Conservation (phyloP, 2,329 filamentous ascomycete genomes). For the Fusarium sp. region DNA sequence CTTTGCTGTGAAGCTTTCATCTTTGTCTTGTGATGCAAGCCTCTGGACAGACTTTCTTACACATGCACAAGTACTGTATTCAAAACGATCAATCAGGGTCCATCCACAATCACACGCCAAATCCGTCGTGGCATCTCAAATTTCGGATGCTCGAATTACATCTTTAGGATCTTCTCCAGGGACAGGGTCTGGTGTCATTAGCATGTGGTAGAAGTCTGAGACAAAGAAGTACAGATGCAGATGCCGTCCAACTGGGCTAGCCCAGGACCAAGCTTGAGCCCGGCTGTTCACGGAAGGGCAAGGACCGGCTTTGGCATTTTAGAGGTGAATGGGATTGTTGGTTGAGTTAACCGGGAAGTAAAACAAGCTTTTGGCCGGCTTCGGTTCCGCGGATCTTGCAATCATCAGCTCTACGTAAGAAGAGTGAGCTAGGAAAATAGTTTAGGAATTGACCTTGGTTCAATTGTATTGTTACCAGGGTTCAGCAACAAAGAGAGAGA, state of each 20-base stretch:
- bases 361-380: constrained; percentile 29
- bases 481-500: neutral
- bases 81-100: constrained; percentile 26
- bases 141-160: neutral
- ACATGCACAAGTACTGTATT: neutral
- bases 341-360: constrained; percentile 5
- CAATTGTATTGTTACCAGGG: constrained; percentile 5
- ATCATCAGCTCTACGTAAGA: constrained; percentile 5
- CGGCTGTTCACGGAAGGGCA: constrained; percentile 24
- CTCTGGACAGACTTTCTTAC: neutral
- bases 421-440: neutral
- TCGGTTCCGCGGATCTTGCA: constrained; percentile 14
- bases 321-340: constrained; percentile 4
- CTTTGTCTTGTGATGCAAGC: constrained; percentile 8
- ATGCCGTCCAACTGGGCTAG: constrained; percentile 4
- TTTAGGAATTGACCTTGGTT: neutral
- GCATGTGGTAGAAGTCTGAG: constrained; percentile 39
- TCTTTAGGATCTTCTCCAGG: constrained; percentile 9
- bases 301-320: constrained; percentile 14
- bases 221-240: constrained; percentile 21
- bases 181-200: constrained; percentile 36
- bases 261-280: neutral
- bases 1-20: neutral
- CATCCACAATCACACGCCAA: constrained; percentile 34
- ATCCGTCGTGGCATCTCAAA: constrained; percentile 3